Evolutionary conservation across 2,329 filamentous ascomycete genomes (phyloP).

Genomic region (Berkeleyomyces basicola): DNA sequence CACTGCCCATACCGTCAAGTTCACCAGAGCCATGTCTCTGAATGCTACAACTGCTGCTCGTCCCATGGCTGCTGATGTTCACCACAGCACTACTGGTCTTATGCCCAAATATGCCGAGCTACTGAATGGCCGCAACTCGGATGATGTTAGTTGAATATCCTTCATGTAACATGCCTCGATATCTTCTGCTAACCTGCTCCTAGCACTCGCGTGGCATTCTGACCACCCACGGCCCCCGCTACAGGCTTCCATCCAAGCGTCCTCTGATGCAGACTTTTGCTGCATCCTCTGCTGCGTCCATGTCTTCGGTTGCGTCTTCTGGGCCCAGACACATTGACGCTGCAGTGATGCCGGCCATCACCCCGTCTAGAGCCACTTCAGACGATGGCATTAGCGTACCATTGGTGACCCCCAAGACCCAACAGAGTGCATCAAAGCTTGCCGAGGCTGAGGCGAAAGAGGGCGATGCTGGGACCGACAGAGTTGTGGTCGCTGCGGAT

Average conservation of each 20-base stretch:
- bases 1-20: constrained; percentile 32
- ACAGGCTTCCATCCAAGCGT: constrained; percentile 21
- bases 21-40: constrained; percentile 26
- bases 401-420: constrained; percentile 42
- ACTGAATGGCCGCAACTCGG: constrained; percentile 21
- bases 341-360: constrained; percentile 32
- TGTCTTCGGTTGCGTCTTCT: constrained; percentile 21
- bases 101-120: constrained; percentile 34
- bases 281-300: constrained; percentile 30
- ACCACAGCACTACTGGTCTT: constrained; percentile 23
- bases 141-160: constrained; percentile 24
- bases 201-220: constrained; percentile 25
- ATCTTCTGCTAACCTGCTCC: constrained; percentile 1
- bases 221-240: constrained; percentile 31
- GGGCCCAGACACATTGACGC: constrained; percentile 31
- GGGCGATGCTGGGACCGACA: constrained; percentile 25
- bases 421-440: constrained; percentile 26
- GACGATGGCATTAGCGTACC: constrained; percentile 26
- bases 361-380: constrained; percentile 26
- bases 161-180: background rate
- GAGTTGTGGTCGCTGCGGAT: constrained; percentile 39
- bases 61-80: constrained; percentile 21
- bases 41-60: constrained; percentile 25
- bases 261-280: constrained; percentile 50
- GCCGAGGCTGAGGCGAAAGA: constrained; percentile 23